A percentile compares a stretch with the other conserved stretches of the same genome.
Evolutionary conservation across 805 yeast genomes (phyloP).

Genomic region (Ascoidea rubescens): DNA sequence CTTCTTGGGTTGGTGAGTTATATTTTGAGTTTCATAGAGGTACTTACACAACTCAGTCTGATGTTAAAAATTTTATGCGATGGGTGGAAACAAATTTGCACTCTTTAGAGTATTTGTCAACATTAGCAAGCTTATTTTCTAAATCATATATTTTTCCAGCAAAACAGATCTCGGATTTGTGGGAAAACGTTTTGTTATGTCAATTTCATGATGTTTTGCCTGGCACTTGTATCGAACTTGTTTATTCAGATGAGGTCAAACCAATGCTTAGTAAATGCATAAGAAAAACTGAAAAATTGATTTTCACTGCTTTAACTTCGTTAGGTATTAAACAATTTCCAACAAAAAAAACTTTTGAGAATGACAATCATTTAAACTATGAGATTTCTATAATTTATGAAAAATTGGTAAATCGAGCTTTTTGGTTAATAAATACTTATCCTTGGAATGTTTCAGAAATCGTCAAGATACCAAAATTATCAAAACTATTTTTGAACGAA

Average conservation of each 20-base stretch:
- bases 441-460: constrained; percentile 51
- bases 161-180: constrained; percentile 47
- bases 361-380: neutral
- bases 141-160: constrained; percentile 57
- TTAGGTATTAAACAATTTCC: constrained; percentile 16
- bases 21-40: constrained; percentile 95
- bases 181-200: constrained; percentile 84
- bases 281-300: constrained; percentile 35
- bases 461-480: constrained; percentile 20
- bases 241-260: constrained; percentile 76
- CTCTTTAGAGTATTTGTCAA: constrained; percentile 75
- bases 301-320: constrained; percentile 33
- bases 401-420: constrained; percentile 7
- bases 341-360: neutral
- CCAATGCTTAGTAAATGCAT: constrained; percentile 57
- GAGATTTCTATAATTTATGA: neutral
- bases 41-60: constrained; percentile 90
- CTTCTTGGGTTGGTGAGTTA: constrained; percentile 87
- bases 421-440: constrained; percentile 34
- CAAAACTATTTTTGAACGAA: neutral
- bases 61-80: constrained; percentile 71
- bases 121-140: constrained; percentile 45
- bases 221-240: constrained; percentile 90
- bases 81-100: constrained; percentile 61
- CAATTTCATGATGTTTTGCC: constrained; percentile 98